Base-by-base conservation (phyloP, 257 asterid species). In the Solanum bukasovii region DNA sequence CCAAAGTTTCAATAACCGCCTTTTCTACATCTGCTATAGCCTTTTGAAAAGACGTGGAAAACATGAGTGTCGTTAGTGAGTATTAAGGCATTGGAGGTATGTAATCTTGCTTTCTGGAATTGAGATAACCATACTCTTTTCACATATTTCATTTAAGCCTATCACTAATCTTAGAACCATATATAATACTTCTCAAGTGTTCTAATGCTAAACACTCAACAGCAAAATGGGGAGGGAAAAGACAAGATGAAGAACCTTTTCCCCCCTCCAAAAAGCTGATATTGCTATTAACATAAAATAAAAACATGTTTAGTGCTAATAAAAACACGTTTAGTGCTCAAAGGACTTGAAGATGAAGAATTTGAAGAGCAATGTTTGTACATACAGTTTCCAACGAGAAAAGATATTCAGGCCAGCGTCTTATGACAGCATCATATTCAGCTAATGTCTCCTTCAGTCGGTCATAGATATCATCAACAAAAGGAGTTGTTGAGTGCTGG, bases 331-430 rank as follows among this genome's bases (percentile, higher is more conserved):
- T 63, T 29, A 82, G 29, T 61, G 77, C 85, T 21, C 20, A 81
- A 72, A 73, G 49, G 37, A 52, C 56, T 35, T n/a, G 40, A 67
- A 75, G 63, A 71, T 68, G 67, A 46, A 72, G 27, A 85, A 67
- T 29, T 59, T 46, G 44, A 27, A 21, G 34, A 61, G 68, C n/a
- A 12, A 77, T 29, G 59, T 21, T 34, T 86, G 38, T 37, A 61
- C 96, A 34, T 93, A 96, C 98, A 92, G 90, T 91, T 91, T 97
- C 99, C 91, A 97, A 89, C 1, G 92, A 90, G 84, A 93, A 91
- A 78, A 98, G 91, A 84, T 97, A 97, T 87, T 97, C 99, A 2
- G 98, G 99, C 99, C 99, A 97, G 49, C 98, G 96, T 77, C 94
- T 91, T 85, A 97, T 95, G 67, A 97, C 92, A 89, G 93, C 94